phyloP scores from a whole-genome alignment of 768 basidiomycete genomes.

The Clathrus columnatus region DNA sequence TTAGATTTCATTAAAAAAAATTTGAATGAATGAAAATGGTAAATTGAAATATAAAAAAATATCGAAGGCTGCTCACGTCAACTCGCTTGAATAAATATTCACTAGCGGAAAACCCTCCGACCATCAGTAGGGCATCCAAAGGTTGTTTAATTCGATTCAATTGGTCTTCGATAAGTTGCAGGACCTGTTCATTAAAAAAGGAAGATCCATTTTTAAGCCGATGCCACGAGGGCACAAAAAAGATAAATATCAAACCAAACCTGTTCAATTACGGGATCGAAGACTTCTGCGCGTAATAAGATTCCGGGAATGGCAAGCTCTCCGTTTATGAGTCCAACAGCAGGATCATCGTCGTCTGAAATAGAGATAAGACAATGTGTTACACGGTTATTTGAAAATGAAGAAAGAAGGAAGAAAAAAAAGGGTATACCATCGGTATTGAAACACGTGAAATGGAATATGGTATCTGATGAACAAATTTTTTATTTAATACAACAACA shows the following conservation, averaged over 20 bases:
- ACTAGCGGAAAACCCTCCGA: conserved; percentile 81
- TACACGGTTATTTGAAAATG: conserved; percentile 1
- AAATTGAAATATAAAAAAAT: too few relatives aligned
- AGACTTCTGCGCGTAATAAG: conserved; percentile 72
- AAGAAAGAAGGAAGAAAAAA: neutral
- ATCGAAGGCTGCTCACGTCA: too few relatives aligned
- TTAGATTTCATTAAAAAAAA: neutral
- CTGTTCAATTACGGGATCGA: conserved; percentile 79
- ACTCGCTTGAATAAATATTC: conserved; percentile 77
- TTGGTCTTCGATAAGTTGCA: conserved; percentile 74
- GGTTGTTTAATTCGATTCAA: conserved; percentile 54
- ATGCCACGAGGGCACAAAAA: neutral
- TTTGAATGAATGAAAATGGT: neutral
- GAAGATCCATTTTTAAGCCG: neutral
- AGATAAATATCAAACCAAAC: conserved; percentile 29
- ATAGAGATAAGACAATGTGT: neutral
- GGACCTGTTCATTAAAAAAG: conserved; percentile 39
- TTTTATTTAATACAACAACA: conserved; percentile 7
- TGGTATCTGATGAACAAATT: conserved; percentile 43
- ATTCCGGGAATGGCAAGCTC: conserved; percentile 78
- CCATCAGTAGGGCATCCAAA: conserved; percentile 78
- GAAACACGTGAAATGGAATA: conserved; percentile 88
- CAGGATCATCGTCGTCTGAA: conserved; percentile 62
- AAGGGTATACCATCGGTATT: conserved; percentile 47
- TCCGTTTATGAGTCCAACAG: conserved; percentile 73